Percentiles rank a stretch among this genome's conserved stretches.
These are phyloP conservation scores for thale cress (Arabidopsis thaliana) DNA, from an alignment of 345 rosid genomes.

Conservation along the genomic window DNA sequence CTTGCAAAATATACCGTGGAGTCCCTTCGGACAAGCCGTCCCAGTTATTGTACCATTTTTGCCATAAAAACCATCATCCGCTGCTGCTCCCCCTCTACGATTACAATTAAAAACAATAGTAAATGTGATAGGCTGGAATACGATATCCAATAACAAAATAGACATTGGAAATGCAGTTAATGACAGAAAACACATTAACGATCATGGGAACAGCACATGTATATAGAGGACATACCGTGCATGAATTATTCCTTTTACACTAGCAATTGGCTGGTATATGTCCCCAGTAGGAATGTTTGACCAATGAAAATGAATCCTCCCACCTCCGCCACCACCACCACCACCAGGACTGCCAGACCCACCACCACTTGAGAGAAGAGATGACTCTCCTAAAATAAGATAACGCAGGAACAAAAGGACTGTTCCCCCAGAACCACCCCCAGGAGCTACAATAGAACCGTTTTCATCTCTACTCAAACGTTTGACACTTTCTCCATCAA, in stretches of 20 bases:
- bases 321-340: conserved; percentile 98
- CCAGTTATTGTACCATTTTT: conserved; percentile 92
- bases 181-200: background rate
- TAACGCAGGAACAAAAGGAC: conserved; percentile 74
- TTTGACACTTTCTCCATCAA: conserved; percentile 84
- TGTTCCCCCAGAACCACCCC: conserved; percentile 99
- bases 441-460: conserved; percentile 60
- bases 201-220: conserved; percentile 19
- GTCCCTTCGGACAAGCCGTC: conserved; percentile 91
- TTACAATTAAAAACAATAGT: conserved; percentile 11
- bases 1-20: conserved; percentile 88
- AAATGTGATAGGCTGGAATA: conserved; percentile 27
- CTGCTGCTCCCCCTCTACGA: conserved; percentile 79
- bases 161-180: conserved; percentile 22
- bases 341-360: conserved; percentile 84
- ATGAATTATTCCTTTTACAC: conserved; percentile 72
- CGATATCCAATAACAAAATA: conserved; percentile 5
- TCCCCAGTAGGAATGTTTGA: conserved; percentile 96
- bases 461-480: conserved; percentile 45
- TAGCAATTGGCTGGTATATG: conserved; percentile 97
- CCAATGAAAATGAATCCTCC: conserved; percentile 99
- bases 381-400: conserved; percentile 64
- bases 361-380: conserved; percentile 86
- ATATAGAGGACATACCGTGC: conserved; percentile 59
- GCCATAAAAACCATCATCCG: conserved; percentile 59